These are phyloP conservation scores for Emmonsia crescens DNA, from an alignment of 2,329 filamentous ascomycete genomes.

Conservation along the genomic window DNA sequence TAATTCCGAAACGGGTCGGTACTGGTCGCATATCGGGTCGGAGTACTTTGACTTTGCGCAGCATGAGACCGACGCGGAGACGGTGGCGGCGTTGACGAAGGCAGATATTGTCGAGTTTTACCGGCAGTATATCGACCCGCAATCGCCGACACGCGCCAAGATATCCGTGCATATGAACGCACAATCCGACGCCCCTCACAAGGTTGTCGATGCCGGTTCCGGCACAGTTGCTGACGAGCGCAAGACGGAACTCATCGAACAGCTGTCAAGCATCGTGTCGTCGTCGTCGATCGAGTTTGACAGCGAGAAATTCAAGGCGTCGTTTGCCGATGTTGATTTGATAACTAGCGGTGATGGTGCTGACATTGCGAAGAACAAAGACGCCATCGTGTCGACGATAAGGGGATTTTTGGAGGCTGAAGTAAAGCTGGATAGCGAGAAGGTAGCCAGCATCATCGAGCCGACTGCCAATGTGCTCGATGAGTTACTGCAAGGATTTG, in stretches of 20 bases:
- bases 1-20: constrained; percentile 66
- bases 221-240: constrained; percentile 5
- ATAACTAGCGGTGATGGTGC: no score
- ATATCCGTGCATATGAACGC: constrained; percentile 74
- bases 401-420: constrained; percentile 41
- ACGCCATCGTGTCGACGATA: constrained; percentile 42
- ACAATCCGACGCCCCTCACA: constrained; percentile 46
- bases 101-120: constrained; percentile 71
- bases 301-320: constrained; percentile 29
- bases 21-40: constrained; percentile 74
- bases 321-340: constrained; percentile 35
- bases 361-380: constrained; percentile 32
- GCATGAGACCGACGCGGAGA: constrained; percentile 64
- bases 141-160: constrained; percentile 66
- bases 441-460: constrained; percentile 39
- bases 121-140: constrained; percentile 60
- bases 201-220: constrained; percentile 11
- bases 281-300: constrained; percentile 38
- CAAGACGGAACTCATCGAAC: constrained; percentile 29
- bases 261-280: constrained; percentile 38
- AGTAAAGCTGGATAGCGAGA: constrained; percentile 39
- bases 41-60: constrained; percentile 87
- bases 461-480: constrained; percentile 29
- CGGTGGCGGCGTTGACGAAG: constrained; percentile 66
- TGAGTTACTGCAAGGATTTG: constrained; percentile 38